Percentiles rank a stretch among this genome's conserved stretches.
phyloP scores from a whole-genome alignment of 2,329 filamentous ascomycete genomes.

The Aaosphaeria pasadenensis region DNA sequence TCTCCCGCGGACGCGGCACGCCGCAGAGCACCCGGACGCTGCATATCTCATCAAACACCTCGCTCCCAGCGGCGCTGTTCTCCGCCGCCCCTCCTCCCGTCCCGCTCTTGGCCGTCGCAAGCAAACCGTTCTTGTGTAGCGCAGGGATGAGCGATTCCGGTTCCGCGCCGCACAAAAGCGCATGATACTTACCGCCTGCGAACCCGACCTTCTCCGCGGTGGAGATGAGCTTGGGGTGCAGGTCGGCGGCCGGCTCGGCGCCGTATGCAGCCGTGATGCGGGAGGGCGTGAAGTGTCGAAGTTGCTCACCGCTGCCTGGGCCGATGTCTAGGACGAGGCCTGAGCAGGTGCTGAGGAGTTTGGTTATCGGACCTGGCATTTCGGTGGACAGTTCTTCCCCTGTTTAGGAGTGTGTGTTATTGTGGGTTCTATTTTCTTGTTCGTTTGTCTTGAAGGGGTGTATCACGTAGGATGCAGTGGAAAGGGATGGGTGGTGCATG shows the following conservation, averaged over 20 bases:
- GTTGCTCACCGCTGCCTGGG: slow-evolving; percentile 53
- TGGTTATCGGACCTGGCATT: slow-evolving; percentile 29
- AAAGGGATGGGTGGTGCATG: not conserved
- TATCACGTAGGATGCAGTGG: too few species aligned
- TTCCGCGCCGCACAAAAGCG: slow-evolving; percentile 49
- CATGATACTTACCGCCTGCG: slow-evolving; percentile 48
- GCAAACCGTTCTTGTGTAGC: slow-evolving; percentile 42
- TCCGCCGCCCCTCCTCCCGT: slow-evolving; percentile 19
- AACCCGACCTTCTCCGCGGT: slow-evolving; percentile 44
- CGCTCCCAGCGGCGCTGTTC: slow-evolving; percentile 12
- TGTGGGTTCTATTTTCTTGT: not conserved
- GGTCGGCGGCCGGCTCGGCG: slow-evolving; percentile 49
- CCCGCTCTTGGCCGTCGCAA: slow-evolving; percentile 16
- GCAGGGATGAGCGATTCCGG: slow-evolving; percentile 45
- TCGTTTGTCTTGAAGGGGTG: not conserved
- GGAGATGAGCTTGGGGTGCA: slow-evolving; percentile 45
- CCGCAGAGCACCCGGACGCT: slow-evolving; percentile 56
- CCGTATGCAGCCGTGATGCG: slow-evolving; percentile 51
- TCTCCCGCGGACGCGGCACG: slow-evolving; percentile 47
- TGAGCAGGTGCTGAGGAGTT: slow-evolving; percentile 23
- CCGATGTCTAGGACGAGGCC: slow-evolving; percentile 40
- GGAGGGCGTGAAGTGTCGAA: slow-evolving; percentile 43
- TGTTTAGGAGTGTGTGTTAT: slow-evolving; percentile 1
- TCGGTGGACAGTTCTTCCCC: slow-evolving; percentile 34
- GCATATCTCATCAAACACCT: slow-evolving; percentile 54